phyloP scores from a whole-genome alignment of 2,329 filamentous ascomycete species.

The Xylaria sp. region DNA sequence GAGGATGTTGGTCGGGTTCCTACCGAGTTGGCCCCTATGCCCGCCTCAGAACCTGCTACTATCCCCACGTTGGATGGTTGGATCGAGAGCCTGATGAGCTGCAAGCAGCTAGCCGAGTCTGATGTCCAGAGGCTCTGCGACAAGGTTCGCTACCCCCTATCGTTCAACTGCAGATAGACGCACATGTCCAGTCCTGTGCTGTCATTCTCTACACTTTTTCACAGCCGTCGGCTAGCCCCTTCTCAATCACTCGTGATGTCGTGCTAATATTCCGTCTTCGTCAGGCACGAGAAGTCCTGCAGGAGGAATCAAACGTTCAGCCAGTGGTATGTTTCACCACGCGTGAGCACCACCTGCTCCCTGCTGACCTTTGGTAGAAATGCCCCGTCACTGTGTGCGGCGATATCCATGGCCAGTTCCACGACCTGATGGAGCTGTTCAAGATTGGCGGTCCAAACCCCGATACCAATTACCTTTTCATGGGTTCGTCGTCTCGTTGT shows the following conservation, averaged over 20 bases:
- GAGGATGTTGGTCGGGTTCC: conserved; percentile 92
- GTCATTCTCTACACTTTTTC: background rate
- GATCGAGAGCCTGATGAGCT: conserved; percentile 98
- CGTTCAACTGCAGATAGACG: background rate
- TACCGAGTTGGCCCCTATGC: conserved; percentile 74
- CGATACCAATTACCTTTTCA: conserved; percentile 99
- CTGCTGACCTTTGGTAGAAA: conserved; percentile 65
- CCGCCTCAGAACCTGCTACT: conserved; percentile 76
- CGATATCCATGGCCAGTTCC: conserved; percentile 98
- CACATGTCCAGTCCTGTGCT: background rate
- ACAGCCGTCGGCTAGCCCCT: background rate
- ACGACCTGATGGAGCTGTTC: conserved; percentile 99
- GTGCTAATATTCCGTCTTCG: conserved; percentile 41
- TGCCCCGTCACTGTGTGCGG: conserved; percentile 98
- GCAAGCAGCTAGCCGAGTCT: conserved; percentile 94
- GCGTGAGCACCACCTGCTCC: background rate
- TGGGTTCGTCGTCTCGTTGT: conserved; percentile 67
- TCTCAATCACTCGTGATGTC: background rate
- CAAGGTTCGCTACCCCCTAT: conserved; percentile 69
- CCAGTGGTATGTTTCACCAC: conserved; percentile 75
- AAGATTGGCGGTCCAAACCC: conserved; percentile 98
- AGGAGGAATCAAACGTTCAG: conserved; percentile 98
- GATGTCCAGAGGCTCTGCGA: conserved; percentile 98
- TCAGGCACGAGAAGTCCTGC: conserved; percentile 92
- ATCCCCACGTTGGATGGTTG: conserved; percentile 95